phyloP scores from a whole-genome alignment of 2,329 filamentous ascomycete species.

The Bimuria novae-zelandiae region DNA sequence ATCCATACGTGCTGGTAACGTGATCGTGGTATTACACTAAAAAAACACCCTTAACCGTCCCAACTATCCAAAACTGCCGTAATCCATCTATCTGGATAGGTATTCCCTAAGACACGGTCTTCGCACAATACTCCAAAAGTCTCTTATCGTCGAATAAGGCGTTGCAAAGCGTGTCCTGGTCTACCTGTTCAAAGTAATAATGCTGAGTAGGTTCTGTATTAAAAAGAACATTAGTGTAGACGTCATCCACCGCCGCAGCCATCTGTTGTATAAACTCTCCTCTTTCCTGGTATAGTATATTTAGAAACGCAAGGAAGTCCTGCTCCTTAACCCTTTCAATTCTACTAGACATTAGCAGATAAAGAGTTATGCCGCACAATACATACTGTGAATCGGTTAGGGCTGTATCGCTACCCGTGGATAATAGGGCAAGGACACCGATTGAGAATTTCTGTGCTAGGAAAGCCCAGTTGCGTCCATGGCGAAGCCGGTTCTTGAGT shows the following conservation, averaged over 20 bases:
- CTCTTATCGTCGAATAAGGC: not conserved
- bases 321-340: not conserved
- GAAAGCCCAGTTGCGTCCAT: not conserved
- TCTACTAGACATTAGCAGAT: not conserved
- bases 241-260: not conserved
- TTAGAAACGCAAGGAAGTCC: not conserved
- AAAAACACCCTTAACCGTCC: too few relatives aligned
- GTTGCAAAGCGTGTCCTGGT: not conserved
- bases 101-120: too few relatives aligned
- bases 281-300: not conserved
- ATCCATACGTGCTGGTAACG: too few relatives aligned
- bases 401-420: not conserved
- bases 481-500: not conserved
- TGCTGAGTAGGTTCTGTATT: not conserved
- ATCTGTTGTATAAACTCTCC: not conserved
- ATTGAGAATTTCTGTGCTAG: not conserved
- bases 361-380: not conserved
- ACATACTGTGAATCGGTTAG: not conserved
- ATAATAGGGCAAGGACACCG: not conserved
- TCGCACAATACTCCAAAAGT: not conserved
- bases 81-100: too few relatives aligned
- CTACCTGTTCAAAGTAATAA: not conserved
- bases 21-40: too few relatives aligned
- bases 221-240: not conserved
- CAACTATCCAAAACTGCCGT: too few relatives aligned